Base-by-base conservation (phyloP, 768 basidiomycete genomes). In the Collybiopsis confluens region DNA sequence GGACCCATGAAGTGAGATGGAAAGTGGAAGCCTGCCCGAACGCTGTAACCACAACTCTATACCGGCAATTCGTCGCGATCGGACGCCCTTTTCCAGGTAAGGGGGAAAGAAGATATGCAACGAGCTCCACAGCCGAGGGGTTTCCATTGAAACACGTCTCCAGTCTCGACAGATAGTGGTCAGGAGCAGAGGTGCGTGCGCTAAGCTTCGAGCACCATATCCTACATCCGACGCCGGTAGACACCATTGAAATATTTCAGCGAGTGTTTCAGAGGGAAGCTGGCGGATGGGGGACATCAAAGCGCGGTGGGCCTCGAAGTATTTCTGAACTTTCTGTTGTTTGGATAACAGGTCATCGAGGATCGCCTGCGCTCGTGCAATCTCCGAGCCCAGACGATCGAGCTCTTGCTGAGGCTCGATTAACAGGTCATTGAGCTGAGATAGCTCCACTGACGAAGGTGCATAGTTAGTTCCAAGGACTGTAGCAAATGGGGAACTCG, bases 81-180 rank as follows among this genome's bases (percentile, higher is more conserved):
- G 6, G 13, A 13, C 30, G 13, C 13, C 13, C 30, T 33, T 5
- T 6, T 5, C 5, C 6, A 33, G 13, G 13, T 13, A 13, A 33
- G 30, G 30, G 30, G 21, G 45, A 33, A 26, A 11, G 16, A 16
- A 18, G 41, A 60, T 54, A 26, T 54, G 52, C 8, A 66, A 24
- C 23, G 59, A 59, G 37, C 61, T 58, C 68, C 68, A 69, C 11
- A 69, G 52, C 10, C 59, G 57, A 6, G 68, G 67, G 2, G 58
- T 64, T 1, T 57, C 45, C 20, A 68, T n/a, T 11, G 63, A 59
- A 1, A 65, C 56, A 10, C 56, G 48, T 28, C 66, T 58, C 68
- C 68, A 70, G 2, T 51, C 33, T 7, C 61, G 58, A 36, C 68
- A 65, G 21, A 70, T 50, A 10, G 59, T 50, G 2, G 61, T 59